Evolutionary conservation across 192 early-diverging fungal species (phyloP).

Genomic region (Coemansia sp.): DNA sequence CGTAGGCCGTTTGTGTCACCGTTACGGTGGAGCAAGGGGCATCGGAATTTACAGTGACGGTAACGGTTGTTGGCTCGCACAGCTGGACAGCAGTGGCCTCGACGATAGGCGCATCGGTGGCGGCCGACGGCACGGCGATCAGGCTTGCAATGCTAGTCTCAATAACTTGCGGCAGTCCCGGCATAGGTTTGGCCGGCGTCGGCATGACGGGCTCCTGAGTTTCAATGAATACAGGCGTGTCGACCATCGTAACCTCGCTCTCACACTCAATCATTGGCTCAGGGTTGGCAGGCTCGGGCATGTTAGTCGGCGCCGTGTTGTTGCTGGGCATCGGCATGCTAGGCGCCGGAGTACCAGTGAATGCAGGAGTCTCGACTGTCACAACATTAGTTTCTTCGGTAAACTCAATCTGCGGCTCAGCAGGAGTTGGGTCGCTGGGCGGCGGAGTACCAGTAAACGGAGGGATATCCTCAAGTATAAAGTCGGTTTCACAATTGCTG

Average conservation of each 20-base stretch:
- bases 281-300: background rate
- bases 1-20: constrained; percentile 18
- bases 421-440: background rate
- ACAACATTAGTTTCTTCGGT: background rate
- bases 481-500: background rate
- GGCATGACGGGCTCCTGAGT: background rate
- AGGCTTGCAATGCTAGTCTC: background rate
- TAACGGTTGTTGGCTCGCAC: background rate
- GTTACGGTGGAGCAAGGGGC: constrained; percentile 7
- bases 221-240: background rate
- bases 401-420: background rate
- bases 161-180: background rate
- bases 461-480: background rate
- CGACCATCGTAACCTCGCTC: background rate
- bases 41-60: constrained; percentile 19
- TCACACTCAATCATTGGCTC: background rate
- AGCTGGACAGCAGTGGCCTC: constrained; percentile 2
- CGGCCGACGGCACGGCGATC: background rate
- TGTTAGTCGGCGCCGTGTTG: background rate
- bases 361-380: background rate
- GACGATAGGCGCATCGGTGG: background rate
- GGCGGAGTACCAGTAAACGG: constrained; percentile 17
- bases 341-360: background rate
- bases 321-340: background rate
- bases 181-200: background rate